Percentiles rank a stretch among this genome's conserved stretches.
Conservation (phyloP, 257 asterid species). For the Salvia splendens region DNA sequence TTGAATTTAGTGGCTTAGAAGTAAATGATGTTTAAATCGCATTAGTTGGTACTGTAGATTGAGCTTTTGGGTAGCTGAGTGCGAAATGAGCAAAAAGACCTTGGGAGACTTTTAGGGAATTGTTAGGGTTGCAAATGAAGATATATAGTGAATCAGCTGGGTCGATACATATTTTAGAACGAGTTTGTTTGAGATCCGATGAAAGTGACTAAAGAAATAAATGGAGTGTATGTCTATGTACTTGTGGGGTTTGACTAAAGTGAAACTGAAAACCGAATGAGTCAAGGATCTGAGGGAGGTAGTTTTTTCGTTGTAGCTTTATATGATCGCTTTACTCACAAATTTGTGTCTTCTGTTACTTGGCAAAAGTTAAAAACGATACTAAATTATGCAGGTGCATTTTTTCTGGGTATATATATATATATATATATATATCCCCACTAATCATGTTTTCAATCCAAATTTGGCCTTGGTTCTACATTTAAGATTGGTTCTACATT, state of each 20-base stretch:
- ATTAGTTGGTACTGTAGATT: neutral
- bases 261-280: constrained; percentile 21
- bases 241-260: constrained; percentile 11
- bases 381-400: constrained; percentile 28
- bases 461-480: too few species aligned
- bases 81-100: neutral
- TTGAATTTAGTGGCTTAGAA: neutral
- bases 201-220: neutral
- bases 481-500: too few species aligned
- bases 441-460: too few species aligned
- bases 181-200: neutral
- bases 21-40: neutral
- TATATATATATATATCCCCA: constrained; percentile 8
- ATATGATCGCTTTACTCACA: neutral
- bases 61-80: neutral
- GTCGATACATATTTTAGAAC: too few species aligned
- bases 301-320: constrained; percentile 18
- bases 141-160: neutral
- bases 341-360: constrained; percentile 6
- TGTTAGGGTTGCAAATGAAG: neutral
- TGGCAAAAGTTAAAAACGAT: neutral
- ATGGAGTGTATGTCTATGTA: neutral
- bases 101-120: neutral
- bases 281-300: constrained; percentile 24
- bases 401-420: constrained; percentile 15